Base-by-base conservation (phyloP, 2,329 filamentous ascomycete genomes). In the Pseudogymnoascus sp. region DNA sequence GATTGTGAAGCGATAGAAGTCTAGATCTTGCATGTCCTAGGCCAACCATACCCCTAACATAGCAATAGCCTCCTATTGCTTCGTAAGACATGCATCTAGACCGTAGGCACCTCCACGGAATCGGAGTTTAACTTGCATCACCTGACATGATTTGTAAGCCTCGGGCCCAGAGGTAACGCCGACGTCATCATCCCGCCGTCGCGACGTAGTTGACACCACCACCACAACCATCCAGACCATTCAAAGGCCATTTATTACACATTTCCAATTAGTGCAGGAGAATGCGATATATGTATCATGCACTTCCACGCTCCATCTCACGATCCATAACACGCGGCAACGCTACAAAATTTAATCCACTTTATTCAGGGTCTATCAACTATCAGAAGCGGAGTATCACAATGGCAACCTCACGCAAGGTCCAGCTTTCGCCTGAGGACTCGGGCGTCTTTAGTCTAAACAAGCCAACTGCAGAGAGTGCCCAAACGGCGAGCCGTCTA, bases 401-500 rank as follows among this genome's bases (percentile, higher is more conserved):
- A 50, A 70, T 70, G 68, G 69, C 69, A 39, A 66, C 69, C 12
- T 63, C 70, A 64, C 67, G 75, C 64, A 76, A 74, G 12, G 79
- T 86, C 58, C 69, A 77, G 18, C 73, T 86, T 59, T 69, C 72
- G 4, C 70, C 78, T 1, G 71, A 77, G 2, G 76, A 84, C 60
- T 80, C 79, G 0, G 84, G 83, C 4, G 70, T 85, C 6, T 75
- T 80, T 65, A 72, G 72, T 6, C 62, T 77, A 71, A 63, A 76
- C 64, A 74, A 74, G 79, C 39, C 83, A 70, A 81, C 77, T 2
- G 74, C 81, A 2, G 84, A 85, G 35, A 80, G 86, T 0, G 88
- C 90, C 0, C 75, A 77, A 38, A 86, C 78, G 63, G 79, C 82
- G 0, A 87, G 85, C 3, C 78, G 88, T 64, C 74, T 96, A 3